These are phyloP conservation scores for Phaeophleospora eucalypticola DNA, from an alignment of 2,329 filamentous ascomycete genomes.

Conservation along the genomic window DNA sequence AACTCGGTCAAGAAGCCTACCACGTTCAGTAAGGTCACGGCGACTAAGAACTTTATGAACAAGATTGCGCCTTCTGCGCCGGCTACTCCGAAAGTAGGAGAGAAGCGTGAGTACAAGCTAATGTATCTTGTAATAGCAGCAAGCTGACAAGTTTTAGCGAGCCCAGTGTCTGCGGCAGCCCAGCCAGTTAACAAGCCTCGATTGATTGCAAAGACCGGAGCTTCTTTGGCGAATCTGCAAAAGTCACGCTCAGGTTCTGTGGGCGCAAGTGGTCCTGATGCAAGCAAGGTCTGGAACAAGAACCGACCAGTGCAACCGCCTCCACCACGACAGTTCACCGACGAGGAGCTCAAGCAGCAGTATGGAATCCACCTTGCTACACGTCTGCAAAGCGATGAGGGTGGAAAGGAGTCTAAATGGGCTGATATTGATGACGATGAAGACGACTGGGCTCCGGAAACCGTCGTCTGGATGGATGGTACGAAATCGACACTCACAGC, in stretches of 20 bases:
- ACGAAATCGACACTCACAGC: constrained; percentile 74
- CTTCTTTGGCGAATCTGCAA: constrained; percentile 48
- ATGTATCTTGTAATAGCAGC: neutral
- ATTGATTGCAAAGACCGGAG: constrained; percentile 70
- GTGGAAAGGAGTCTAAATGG: constrained; percentile 75
- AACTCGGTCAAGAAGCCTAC: constrained; percentile 66
- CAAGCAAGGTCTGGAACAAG: constrained; percentile 80
- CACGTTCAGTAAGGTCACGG: constrained; percentile 79
- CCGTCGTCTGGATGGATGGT: constrained; percentile 83
- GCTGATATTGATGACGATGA: constrained; percentile 86
- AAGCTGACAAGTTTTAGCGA: constrained; percentile 36
- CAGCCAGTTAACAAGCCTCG: constrained; percentile 57
- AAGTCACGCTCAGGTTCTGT: constrained; percentile 33
- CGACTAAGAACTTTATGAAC: constrained; percentile 80
- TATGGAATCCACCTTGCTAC: constrained; percentile 82
- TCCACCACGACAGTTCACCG: constrained; percentile 76
- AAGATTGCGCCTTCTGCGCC: constrained; percentile 59
- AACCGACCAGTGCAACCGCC: constrained; percentile 67
- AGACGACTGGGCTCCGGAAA: constrained; percentile 80
- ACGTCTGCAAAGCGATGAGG: constrained; percentile 70
- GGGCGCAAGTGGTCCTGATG: constrained; percentile 57
- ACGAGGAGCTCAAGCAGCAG: constrained; percentile 78
- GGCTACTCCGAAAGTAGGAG: constrained; percentile 45
- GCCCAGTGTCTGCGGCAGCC: constrained; percentile 41
- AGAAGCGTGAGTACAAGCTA: constrained; percentile 46